phyloP scores from a whole-genome alignment of 305 asterid genomes.

The Fraxinus xanthoxyloides region DNA sequence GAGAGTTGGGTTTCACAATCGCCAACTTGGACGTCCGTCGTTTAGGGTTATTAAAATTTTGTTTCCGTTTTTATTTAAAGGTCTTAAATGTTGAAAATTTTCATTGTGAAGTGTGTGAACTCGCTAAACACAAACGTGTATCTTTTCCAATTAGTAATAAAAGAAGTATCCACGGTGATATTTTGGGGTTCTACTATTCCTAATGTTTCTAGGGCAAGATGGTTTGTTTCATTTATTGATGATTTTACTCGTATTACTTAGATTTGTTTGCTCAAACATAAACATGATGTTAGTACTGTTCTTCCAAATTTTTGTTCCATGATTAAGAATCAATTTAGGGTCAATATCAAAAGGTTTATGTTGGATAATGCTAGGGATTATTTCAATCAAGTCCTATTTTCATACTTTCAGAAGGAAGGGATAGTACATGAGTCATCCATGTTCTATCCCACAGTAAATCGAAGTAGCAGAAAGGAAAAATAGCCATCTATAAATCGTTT shows the following conservation, averaged over 20 bases:
- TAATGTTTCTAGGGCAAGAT: not conserved
- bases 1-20: no score
- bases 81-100: no score
- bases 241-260: not conserved
- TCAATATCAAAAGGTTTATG: not conserved
- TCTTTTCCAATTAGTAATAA: no score
- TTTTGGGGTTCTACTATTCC: no score
- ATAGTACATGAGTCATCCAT: not conserved
- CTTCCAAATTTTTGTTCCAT: not conserved
- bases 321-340: not conserved
- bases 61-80: no score
- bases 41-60: no score
- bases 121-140: no score
- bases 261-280: not conserved
- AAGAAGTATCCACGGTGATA: no score
- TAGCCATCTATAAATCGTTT: not conserved
- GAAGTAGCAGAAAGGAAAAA: not conserved
- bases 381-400: not conserved
- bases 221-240: constrained; percentile 7
- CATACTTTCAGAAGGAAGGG: not conserved
- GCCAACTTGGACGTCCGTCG: no score
- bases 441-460: not conserved
- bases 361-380: not conserved
- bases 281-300: not conserved
- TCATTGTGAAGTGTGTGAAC: no score